Conservation (phyloP, 495 filamentous ascomycete genomes). For the Arthonia radiata region DNA sequence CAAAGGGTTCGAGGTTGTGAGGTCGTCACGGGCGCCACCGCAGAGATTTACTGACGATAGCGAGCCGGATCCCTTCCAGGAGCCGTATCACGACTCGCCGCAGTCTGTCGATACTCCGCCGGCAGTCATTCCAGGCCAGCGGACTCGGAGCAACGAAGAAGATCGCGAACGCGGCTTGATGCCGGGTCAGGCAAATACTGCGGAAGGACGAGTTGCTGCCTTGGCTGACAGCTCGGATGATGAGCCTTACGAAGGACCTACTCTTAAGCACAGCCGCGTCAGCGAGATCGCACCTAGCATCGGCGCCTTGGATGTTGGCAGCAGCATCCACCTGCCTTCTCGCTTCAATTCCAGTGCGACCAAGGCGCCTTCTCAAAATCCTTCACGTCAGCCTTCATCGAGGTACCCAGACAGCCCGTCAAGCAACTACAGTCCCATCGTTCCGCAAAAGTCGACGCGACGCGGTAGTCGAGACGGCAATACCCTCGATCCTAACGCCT, state of each 20-base stretch:
- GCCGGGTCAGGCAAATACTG: not conserved
- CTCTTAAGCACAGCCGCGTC: slow-evolving; percentile 1
- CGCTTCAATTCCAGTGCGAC: too few species aligned
- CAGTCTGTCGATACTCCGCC: not conserved
- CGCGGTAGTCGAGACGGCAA: too few species aligned
- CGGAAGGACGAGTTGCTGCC: slow-evolving; percentile 2
- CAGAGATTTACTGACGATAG: slow-evolving; percentile 9
- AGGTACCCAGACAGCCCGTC: too few species aligned
- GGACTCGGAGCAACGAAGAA: slow-evolving; percentile 1
- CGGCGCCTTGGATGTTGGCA: too few species aligned
- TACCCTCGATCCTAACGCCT: too few species aligned
- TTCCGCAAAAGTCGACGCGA: too few species aligned
- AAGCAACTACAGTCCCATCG: too few species aligned
- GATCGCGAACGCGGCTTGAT: slow-evolving; percentile 15
- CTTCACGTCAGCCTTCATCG: too few species aligned
- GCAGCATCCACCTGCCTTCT: too few species aligned
- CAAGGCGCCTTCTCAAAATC: too few species aligned
- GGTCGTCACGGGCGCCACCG: slow-evolving; percentile 45
- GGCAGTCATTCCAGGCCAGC: slow-evolving; percentile 1
- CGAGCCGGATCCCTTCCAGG: slow-evolving; percentile 6
- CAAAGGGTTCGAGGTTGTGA: slow-evolving; percentile 89
- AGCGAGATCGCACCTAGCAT: slow-evolving; percentile 11
- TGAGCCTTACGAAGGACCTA: not conserved
- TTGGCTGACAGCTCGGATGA: too few species aligned
- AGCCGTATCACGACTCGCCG: slow-evolving; percentile 11